Evolutionary conservation across 805 yeast genomes (phyloP), one percentile per base, ranked within the genome.

Genomic region (Wickerhamiella allomyrinae): DNA sequence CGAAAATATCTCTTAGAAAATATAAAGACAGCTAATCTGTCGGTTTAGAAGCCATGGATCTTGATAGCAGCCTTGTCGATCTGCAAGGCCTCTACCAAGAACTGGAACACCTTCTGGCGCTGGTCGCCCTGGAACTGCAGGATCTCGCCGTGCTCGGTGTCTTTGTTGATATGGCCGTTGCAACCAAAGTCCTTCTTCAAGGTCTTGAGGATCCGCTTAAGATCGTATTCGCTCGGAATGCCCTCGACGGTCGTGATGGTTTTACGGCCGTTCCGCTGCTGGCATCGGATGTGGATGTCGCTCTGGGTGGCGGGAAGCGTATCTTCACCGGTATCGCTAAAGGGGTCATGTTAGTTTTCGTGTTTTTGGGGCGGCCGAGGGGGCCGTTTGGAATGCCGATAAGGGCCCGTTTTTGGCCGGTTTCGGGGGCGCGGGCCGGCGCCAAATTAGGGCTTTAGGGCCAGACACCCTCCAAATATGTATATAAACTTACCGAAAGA

Each of bases 271-370:
- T 91, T 89, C 74, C 98, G 89, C 72, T 89, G 98, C 70, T 89
- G 98, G 64, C 93, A 89, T 74, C 98, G 93, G 65, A 89, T 66
- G 68, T 87, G 98, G 67, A 89, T 84, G 70, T 87, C 85, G 72
- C 84, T 86, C 46, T 93, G 77, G 60, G 94, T 82, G 69, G 89
- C 89, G 56, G 94, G 57, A 35, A 41, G 81, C 66, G 89, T 95
- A 70, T 91, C 93, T 76, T 89, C 97, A 73, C 96, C 97, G 69
- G 96, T 87, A 68, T 89, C 98, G 79, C 97, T 96, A 79, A 89
- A 89, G 50, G 98, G 98, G 70, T 89, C 95, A n/a, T 27, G 17
- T 27, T 24, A 24, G 29, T 24, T 72, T 39, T 13, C n/a, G n/a
- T n/a, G n/a, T n/a, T n/a, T n/a, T n/a, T n/a, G 15, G 7, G 31